A percentile compares a stretch with the other conserved stretches of the same genome.
These are phyloP conservation scores for Termitomyces sp. DNA, from an alignment of 768 basidiomycete species.

Conservation along the genomic window DNA sequence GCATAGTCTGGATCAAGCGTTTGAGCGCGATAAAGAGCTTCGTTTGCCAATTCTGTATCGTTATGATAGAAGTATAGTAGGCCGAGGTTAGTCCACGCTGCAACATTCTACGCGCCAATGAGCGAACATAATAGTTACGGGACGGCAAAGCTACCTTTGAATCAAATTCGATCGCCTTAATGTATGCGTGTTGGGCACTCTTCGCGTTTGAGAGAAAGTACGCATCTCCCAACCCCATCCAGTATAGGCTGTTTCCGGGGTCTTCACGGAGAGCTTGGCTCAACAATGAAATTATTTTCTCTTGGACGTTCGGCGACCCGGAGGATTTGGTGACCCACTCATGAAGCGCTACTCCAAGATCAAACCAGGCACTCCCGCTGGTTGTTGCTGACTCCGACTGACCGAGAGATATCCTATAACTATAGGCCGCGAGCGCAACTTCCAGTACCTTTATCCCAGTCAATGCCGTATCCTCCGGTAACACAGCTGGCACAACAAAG, in stretches of 20 bases:
- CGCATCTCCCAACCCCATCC: slow-evolving; percentile 78
- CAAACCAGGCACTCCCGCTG: slow-evolving; percentile 62
- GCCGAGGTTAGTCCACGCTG: slow-evolving; percentile 84
- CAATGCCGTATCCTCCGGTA: slow-evolving; percentile 17
- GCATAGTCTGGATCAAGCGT: slow-evolving; percentile 88
- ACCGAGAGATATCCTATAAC: slow-evolving; percentile 54
- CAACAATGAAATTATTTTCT: slow-evolving; percentile 46
- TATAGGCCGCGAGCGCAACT: slow-evolving; percentile 52
- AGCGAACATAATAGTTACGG: neutral
- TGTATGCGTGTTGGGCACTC: slow-evolving; percentile 86
- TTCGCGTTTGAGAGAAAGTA: slow-evolving; percentile 63
- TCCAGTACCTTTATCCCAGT: slow-evolving; percentile 36
- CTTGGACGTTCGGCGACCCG: slow-evolving; percentile 24
- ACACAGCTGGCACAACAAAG: slow-evolving; percentile 27
- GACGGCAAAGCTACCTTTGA: slow-evolving; percentile 50
- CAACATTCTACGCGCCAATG: slow-evolving; percentile 45
- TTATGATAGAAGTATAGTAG: slow-evolving; percentile 76
- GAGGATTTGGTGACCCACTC: slow-evolving; percentile 32
- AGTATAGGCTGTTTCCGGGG: slow-evolving; percentile 65
- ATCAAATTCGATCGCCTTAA: slow-evolving; percentile 83
- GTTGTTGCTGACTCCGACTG: slow-evolving; percentile 39
- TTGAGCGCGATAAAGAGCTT: slow-evolving; percentile 84
- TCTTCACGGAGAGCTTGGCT: slow-evolving; percentile 71
- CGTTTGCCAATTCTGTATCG: slow-evolving; percentile 79
- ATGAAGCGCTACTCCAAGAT: slow-evolving; percentile 62